phyloP scores from a whole-genome alignment of 495 filamentous ascomycete genomes.

The Aspergillus ostianus region DNA sequence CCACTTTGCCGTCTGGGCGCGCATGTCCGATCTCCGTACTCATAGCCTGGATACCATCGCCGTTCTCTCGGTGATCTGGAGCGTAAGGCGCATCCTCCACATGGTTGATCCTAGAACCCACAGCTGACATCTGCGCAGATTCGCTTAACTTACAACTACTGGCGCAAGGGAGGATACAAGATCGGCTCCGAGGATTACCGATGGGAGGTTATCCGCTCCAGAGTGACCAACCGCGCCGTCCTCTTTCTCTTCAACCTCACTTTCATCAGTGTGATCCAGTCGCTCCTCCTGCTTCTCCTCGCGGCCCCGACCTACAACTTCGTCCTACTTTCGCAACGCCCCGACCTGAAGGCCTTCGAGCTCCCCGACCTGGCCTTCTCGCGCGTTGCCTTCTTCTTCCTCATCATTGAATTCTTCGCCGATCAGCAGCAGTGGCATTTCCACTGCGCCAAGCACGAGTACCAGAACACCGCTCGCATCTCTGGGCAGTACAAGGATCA shows the following conservation, averaged over 20 bases:
- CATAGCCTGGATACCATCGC: constrained; percentile 70
- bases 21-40: constrained; percentile 68
- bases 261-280: constrained; percentile 87
- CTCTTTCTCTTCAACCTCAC: constrained; percentile 83
- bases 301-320: constrained; percentile 82
- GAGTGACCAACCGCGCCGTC: constrained; percentile 49
- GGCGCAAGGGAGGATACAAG: constrained; percentile 88
- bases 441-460: constrained; percentile 75
- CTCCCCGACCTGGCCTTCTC: constrained; percentile 67
- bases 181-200: constrained; percentile 92
- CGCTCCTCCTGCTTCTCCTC: constrained; percentile 62
- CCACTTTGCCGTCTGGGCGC: constrained; percentile 83
- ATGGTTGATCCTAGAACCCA: neutral
- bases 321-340: constrained; percentile 54
- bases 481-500: constrained; percentile 45
- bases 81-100: constrained; percentile 50
- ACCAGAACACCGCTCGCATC: constrained; percentile 69
- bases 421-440: constrained; percentile 95
- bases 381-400: constrained; percentile 62
- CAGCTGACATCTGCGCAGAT: constrained; percentile 34
- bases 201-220: constrained; percentile 61
- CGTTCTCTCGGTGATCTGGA: constrained; percentile 73
- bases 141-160: constrained; percentile 94
- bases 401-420: constrained; percentile 75
- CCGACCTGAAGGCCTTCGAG: constrained; percentile 40